Evolutionary conservation across 371 early-diverging fungal species (phyloP).

Genomic region (Actinomucor elegans): DNA sequence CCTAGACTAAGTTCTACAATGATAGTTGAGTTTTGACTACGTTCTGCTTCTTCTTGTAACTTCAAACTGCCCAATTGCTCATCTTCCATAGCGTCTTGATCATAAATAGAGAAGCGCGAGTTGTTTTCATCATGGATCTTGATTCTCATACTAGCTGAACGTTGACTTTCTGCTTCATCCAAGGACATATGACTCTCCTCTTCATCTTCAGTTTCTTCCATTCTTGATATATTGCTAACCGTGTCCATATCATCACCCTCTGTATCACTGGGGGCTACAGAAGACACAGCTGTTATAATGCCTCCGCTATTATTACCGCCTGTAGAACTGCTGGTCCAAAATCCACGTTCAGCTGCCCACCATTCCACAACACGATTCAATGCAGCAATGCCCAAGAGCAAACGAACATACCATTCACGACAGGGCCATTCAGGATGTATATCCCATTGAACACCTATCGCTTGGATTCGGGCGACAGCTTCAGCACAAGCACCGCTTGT

Average conservation of each 20-base stretch:
- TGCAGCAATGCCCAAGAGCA: constrained; percentile 57
- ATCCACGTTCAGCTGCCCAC: constrained; percentile 61
- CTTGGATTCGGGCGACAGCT: constrained; percentile 48
- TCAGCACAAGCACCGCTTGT: constrained; percentile 51
- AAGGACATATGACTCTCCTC: constrained; percentile 21
- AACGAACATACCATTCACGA: constrained; percentile 55
- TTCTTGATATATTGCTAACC: constrained; percentile 18
- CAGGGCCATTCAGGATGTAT: constrained; percentile 61
- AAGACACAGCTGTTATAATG: constrained; percentile 3
- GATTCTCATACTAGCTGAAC: neutral
- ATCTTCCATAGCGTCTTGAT: neutral
- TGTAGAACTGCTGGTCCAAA: constrained; percentile 31
- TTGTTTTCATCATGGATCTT: neutral
- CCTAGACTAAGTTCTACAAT: constrained; percentile 62
- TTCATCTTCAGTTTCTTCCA: constrained; percentile 23
- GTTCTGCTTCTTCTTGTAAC: constrained; percentile 53
- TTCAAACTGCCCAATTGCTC: constrained; percentile 24
- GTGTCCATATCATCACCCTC: constrained; percentile 30
- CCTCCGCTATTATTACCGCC: neutral
- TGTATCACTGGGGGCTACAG: constrained; percentile 20
- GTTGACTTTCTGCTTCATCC: constrained; percentile 1
- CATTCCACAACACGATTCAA: constrained; percentile 62
- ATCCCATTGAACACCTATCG: constrained; percentile 54
- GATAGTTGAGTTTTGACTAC: constrained; percentile 58
- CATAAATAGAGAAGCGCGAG: neutral